phyloP scores from a whole-genome alignment of 352 stramenopile species.

The Globisporangium nunn region DNA sequence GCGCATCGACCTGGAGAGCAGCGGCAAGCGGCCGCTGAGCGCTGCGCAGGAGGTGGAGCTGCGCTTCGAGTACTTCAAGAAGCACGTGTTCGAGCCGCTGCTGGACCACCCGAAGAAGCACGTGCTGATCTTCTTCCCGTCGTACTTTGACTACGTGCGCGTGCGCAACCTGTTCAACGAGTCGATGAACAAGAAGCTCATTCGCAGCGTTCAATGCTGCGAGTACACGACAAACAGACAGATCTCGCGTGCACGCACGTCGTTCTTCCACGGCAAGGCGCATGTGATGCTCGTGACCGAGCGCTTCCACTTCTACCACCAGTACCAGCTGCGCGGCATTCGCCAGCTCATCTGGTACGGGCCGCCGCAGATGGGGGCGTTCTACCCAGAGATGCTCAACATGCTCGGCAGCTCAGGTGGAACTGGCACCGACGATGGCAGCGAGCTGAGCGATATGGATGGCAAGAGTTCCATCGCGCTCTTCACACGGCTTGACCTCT shows the following conservation, averaged over 20 bases:
- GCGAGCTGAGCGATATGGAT: conserved; percentile 17
- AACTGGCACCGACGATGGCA: conserved; percentile 5
- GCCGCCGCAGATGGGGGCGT: conserved; percentile 50
- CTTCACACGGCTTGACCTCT: conserved; percentile 50
- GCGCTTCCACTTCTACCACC: conserved; percentile 84
- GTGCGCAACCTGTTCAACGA: conserved; percentile 81
- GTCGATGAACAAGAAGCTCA: conserved; percentile 64
- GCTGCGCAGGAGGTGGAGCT: conserved; percentile 45
- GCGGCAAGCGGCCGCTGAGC: conserved; percentile 12
- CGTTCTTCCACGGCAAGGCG: conserved; percentile 70
- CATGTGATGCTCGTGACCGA: conserved; percentile 81
- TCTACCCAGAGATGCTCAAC: conserved; percentile 80
- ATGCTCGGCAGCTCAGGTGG: conserved; percentile 25
- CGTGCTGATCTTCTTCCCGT: conserved; percentile 76
- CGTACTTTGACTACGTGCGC: conserved; percentile 84
- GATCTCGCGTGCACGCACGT: conserved; percentile 57
- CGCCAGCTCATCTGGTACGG: conserved; percentile 78
- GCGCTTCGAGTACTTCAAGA: conserved; percentile 73
- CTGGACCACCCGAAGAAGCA: conserved; percentile 61
- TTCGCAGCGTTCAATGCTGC: conserved; percentile 58
- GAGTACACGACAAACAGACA: conserved; percentile 69
- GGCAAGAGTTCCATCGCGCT: conserved; percentile 54
- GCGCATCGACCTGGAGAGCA: conserved; percentile 41
- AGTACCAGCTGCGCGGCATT: conserved; percentile 74
- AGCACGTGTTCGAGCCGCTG: conserved; percentile 69